A percentile compares a stretch with the other conserved stretches of the same genome.
Evolutionary conservation across 441 rosid species (phyloP).

Genomic region (Erysimum cheiri): DNA sequence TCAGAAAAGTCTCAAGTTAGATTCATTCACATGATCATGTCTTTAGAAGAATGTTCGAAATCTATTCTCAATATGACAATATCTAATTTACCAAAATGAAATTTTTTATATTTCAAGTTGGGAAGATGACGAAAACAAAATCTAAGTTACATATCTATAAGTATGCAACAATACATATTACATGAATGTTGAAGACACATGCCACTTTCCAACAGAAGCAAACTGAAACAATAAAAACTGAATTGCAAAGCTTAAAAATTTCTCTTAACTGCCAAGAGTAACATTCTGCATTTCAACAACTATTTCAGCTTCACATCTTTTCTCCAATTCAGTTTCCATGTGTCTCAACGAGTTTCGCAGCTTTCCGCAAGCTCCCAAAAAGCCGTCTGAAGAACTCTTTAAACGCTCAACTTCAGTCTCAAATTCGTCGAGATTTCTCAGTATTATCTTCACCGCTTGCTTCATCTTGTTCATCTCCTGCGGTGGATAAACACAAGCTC

Average conservation of each 20-base stretch:
- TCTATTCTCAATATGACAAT: too few species aligned
- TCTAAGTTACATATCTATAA: conserved; percentile 12
- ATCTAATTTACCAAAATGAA: too few species aligned
- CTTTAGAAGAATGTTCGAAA: too few species aligned
- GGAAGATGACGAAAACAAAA: conserved; percentile 6
- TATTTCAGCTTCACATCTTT: conserved; percentile 47
- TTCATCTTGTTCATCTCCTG: conserved; percentile 68
- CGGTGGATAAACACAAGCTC: conserved; percentile 91
- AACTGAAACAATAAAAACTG: conserved; percentile 7
- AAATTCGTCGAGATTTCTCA: conserved; percentile 43
- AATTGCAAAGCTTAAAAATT: conserved; percentile 17
- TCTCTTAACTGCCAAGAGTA: conserved; percentile 48
- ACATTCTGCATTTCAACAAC: conserved; percentile 58
- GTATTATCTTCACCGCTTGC: conserved; percentile 52
- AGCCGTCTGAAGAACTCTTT: conserved; percentile 53
- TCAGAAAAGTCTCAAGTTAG: conserved; percentile 3
- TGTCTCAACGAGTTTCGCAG: conserved; percentile 54
- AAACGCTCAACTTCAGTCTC: conserved; percentile 54
- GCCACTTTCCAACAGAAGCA: conserved; percentile 10
- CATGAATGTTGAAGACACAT: conserved; percentile 29
- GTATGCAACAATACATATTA: conserved; percentile 23
- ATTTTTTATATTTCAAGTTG: too few species aligned
- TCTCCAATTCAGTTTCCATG: conserved; percentile 54
- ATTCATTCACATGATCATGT: conserved; percentile 17
- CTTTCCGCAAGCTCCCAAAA: conserved; percentile 54